These are phyloP conservation scores for Dothidotthia symphoricarpi DNA, from an alignment of 2,329 filamentous ascomycete species.

Conservation along the genomic window DNA sequence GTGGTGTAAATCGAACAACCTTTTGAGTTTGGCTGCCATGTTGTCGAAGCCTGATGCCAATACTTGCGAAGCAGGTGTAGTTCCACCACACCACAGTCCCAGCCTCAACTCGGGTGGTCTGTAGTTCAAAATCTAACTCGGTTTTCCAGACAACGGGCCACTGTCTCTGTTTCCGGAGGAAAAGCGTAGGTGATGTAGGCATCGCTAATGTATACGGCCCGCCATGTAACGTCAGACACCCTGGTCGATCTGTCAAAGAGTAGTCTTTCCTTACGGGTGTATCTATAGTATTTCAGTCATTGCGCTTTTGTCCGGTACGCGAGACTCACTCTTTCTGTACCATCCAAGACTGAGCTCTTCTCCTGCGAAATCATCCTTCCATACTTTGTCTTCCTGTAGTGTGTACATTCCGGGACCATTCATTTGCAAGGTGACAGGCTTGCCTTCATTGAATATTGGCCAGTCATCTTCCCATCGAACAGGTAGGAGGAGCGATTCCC, in stretches of 20 bases:
- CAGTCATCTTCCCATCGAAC: slow-evolving; percentile 54
- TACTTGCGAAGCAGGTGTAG: slow-evolving; percentile 47
- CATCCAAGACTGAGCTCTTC: slow-evolving; percentile 10
- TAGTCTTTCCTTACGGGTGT: slow-evolving; percentile 51
- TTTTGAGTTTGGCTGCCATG: slow-evolving; percentile 1
- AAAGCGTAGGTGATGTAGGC: slow-evolving; percentile 53
- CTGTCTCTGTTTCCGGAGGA: slow-evolving; percentile 55
- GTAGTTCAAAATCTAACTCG: slow-evolving; percentile 49
- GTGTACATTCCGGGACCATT: slow-evolving; percentile 21
- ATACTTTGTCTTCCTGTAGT: slow-evolving; percentile 10
- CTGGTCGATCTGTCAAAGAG: slow-evolving; percentile 47
- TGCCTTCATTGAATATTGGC: slow-evolving; percentile 52
- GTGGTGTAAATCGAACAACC: slow-evolving; percentile 6
- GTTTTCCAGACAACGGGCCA: slow-evolving; percentile 47
- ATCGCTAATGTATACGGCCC: slow-evolving; percentile 53
- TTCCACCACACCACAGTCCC: slow-evolving; percentile 57
- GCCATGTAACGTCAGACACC: slow-evolving; percentile 51
- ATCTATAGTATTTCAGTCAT: slow-evolving; percentile 47
- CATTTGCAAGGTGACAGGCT: slow-evolving; percentile 43
- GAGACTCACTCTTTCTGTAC: slow-evolving; percentile 30
- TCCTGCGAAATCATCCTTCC: slow-evolving; percentile 9
- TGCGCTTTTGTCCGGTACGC: slow-evolving; percentile 24
- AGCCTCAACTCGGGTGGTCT: slow-evolving; percentile 49
- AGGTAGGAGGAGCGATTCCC: slow-evolving; percentile 53
- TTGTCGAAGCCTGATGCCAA: slow-evolving; percentile 37